These are phyloP conservation scores for Solanum aculeatissimum DNA, from an alignment of 305 asterid genomes.

Conservation along the genomic window DNA sequence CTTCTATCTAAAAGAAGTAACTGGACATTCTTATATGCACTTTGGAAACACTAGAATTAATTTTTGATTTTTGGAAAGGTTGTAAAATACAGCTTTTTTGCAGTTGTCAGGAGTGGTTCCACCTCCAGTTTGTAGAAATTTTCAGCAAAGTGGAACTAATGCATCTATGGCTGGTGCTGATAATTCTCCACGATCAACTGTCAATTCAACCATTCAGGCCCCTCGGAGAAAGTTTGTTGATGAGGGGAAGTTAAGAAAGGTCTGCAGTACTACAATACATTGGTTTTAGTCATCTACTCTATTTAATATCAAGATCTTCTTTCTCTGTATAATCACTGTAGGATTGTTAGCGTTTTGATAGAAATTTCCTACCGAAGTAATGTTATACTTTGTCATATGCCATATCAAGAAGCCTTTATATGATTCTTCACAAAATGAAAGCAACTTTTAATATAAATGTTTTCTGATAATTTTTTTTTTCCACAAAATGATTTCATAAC, in stretches of 20 bases:
- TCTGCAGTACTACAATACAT: background rate
- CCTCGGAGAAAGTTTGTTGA: conserved; percentile 95
- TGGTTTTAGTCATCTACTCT: background rate
- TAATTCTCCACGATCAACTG: conserved; percentile 49
- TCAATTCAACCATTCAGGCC: conserved; percentile 56
- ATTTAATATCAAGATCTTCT: background rate
- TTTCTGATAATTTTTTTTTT: too few relatives aligned
- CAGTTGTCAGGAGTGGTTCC: conserved; percentile 91
- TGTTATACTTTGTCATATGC: background rate
- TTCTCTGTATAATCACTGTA: background rate
- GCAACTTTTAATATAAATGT: too few relatives aligned
- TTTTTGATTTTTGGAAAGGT: background rate
- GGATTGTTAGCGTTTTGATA: background rate
- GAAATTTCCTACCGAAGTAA: background rate
- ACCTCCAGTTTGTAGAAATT: conserved; percentile 77
- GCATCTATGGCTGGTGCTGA: conserved; percentile 54
- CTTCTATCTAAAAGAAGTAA: background rate
- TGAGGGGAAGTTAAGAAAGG: conserved; percentile 54
- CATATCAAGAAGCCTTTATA: background rate
- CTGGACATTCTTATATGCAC: background rate
- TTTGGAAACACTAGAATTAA: background rate
- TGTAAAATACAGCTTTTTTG: conserved; percentile 10
- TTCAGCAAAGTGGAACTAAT: conserved; percentile 53
- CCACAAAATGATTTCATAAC: background rate
- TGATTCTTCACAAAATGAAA: background rate